Evolutionary conservation across 139 green algal genomes (phyloP), one percentile per base, ranked within the genome.

Genomic region (Protoeuglena noctilucae): DNA sequence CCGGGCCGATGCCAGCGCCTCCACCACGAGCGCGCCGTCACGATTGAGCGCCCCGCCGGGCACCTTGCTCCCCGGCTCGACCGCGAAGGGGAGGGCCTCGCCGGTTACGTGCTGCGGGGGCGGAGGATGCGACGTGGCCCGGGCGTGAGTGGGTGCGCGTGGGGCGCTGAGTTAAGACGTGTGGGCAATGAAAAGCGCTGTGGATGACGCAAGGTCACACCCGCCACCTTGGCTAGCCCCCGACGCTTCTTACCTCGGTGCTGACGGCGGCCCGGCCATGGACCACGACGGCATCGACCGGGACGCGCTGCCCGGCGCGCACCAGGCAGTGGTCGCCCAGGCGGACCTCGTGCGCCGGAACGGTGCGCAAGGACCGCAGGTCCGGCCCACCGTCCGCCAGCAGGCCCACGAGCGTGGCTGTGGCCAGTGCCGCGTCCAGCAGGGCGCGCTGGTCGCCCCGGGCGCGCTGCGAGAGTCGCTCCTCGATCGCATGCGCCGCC

Each of bases 21-120:
- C 48, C 48, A 94, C 17, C 22, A 84, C 75, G 51, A 94, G 73
- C 26, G 76, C 40, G 5, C 85, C 84, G 55, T 94, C 85, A 1
- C 66, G 56, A 40, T 64, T 74, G 16, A 78, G 46, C 0, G 70
- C 71, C 0, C 76, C 82, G 29, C 58, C 64, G 1, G 72, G 28
- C 7, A 73, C 60, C 40, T 49, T 69, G 58, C 7, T 51, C 45
- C 17, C 74, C 75, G 0, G 21, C 18, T 4, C 26, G 34, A 25
- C 67, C 19, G 19, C 45, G 58, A 27, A 73, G 54, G 81, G 75
- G 54, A 60, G 21, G 1, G 64, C 57, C 66, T 93, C 83, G 6
- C 83, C 85, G 18, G 67, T 84, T 59, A 94, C 87, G 70, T 90
- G 82, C 51, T n/a, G n/a, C n/a, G n/a, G n/a, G n/a, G n/a, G n/a